A percentile compares a stretch with the other conserved stretches of the same genome.
These are phyloP conservation scores for Amauroascus niger DNA, from an alignment of 2,329 filamentous ascomycete genomes.

Conservation along the genomic window DNA sequence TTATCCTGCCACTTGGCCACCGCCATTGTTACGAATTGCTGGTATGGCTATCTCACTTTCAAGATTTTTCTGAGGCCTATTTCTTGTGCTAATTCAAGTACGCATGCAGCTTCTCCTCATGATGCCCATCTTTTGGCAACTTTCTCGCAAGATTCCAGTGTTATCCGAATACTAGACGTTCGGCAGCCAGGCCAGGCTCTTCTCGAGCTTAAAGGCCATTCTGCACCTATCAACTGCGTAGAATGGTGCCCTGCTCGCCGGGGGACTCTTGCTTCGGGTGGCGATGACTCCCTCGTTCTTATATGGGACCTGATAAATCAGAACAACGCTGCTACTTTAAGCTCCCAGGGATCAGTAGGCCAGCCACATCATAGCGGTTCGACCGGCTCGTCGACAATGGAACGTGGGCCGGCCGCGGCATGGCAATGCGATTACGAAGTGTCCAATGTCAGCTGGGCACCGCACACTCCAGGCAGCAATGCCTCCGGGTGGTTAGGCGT, in stretches of 20 bases:
- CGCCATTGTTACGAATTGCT: constrained; percentile 40
- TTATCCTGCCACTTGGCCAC: constrained; percentile 45
- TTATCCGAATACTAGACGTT: constrained; percentile 91
- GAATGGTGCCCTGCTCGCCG: constrained; percentile 88
- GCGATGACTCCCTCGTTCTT: constrained; percentile 81
- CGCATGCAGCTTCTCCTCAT: constrained; percentile 65
- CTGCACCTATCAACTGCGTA: constrained; percentile 76
- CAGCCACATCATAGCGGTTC: constrained; percentile 8
- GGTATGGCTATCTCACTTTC: constrained; percentile 25
- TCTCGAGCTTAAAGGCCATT: constrained; percentile 83
- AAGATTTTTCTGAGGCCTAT: too few species aligned
- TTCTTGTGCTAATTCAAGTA: constrained; percentile 13
- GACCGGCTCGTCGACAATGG: constrained; percentile 26
- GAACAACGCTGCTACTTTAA: constrained; percentile 42
- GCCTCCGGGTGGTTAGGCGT: constrained; percentile 36
- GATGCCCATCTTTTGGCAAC: constrained; percentile 95
- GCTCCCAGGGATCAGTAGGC: constrained; percentile 12
- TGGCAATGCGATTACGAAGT: constrained; percentile 42
- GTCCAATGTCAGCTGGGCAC: constrained; percentile 41
- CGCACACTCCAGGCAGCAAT: constrained; percentile 30
- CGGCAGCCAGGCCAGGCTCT: constrained; percentile 92
- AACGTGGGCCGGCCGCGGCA: constrained; percentile 37
- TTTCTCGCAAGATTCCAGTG: constrained; percentile 83
- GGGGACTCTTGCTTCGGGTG: constrained; percentile 82
- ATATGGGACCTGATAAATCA: constrained; percentile 85